Percentiles rank a stretch among this genome's conserved stretches.
Conservation (phyloP, 2,329 filamentous ascomycete species). For the Penicillium concentricum region DNA sequence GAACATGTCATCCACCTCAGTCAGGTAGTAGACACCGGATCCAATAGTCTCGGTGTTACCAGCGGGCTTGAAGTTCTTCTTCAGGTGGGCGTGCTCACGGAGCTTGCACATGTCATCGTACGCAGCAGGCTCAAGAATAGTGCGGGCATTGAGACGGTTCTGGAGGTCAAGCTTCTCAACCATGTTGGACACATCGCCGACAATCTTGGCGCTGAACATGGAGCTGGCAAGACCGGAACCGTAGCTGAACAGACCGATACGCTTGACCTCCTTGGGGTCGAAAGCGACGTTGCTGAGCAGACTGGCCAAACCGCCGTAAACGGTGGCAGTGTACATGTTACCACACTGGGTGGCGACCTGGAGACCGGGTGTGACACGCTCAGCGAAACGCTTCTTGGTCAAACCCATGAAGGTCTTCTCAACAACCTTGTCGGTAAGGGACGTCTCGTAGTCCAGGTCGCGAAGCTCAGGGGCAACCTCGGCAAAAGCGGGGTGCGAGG, state of each 20-base stretch:
- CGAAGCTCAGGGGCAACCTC: constrained; percentile 74
- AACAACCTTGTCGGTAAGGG: constrained; percentile 74
- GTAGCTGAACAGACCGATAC: constrained; percentile 75
- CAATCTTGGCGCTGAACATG: constrained; percentile 65
- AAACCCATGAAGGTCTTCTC: constrained; percentile 85
- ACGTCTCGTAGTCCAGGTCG: constrained; percentile 76
- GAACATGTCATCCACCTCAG: constrained; percentile 82
- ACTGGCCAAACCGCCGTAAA: constrained; percentile 57
- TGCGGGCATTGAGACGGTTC: constrained; percentile 64
- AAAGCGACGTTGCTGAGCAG: constrained; percentile 65
- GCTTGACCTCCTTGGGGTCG: constrained; percentile 67
- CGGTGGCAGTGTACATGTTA: constrained; percentile 64
- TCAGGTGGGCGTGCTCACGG: constrained; percentile 77
- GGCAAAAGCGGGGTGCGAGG: constrained; percentile 65
- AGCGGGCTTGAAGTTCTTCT: constrained; percentile 73
- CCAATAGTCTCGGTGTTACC: constrained; percentile 66
- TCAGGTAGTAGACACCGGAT: constrained; percentile 73
- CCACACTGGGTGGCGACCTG: constrained; percentile 74
- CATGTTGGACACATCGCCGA: constrained; percentile 68
- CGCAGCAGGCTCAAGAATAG: constrained; percentile 65
- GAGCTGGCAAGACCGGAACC: constrained; percentile 75
- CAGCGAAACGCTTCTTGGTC: constrained; percentile 79
- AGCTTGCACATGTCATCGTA: constrained; percentile 80
- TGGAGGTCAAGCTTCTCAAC: constrained; percentile 68
- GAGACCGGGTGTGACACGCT: constrained; percentile 71